Percentiles rank a stretch among this genome's conserved stretches.
These are phyloP conservation scores for Pachysandra terminalis DNA, from an alignment of 164 flowering plant species.

Conservation along the genomic window DNA sequence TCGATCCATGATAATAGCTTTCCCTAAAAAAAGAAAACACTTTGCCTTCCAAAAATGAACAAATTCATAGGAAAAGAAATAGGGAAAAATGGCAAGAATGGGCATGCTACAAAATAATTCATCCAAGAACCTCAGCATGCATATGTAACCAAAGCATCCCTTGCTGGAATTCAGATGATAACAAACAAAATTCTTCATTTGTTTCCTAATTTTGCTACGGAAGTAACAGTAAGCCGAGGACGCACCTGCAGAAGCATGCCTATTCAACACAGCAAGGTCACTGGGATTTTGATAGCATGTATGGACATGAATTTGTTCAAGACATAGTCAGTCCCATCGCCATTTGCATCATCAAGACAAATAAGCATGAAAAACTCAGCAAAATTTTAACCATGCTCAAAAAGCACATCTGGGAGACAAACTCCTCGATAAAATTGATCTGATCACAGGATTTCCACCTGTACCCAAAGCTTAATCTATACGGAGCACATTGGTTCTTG, in stretches of 20 bases:
- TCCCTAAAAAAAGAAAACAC: no score
- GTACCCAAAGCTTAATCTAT: constrained; percentile 39
- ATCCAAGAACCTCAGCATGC: background rate
- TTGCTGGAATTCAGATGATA: constrained; percentile 7
- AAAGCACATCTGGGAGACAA: constrained; percentile 2
- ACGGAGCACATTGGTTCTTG: constrained; percentile 46
- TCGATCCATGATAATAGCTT: no score
- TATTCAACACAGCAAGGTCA: background rate
- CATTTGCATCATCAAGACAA: constrained; percentile 1
- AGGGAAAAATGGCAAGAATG: background rate
- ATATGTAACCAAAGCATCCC: constrained; percentile 1
- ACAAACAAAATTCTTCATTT: background rate
- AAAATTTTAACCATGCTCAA: constrained; percentile 1
- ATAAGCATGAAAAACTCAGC: constrained; percentile 3
- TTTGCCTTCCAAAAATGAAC: background rate
- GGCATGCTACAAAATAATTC: background rate
- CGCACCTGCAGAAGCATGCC: constrained; percentile 4
- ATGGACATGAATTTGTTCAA: background rate
- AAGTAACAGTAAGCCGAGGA: constrained; percentile 4
- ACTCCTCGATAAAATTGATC: constrained; percentile 16
- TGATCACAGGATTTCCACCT: background rate
- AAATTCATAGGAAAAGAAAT: background rate
- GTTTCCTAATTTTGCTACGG: background rate
- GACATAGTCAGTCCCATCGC: background rate
- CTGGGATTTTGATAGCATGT: background rate